These are phyloP conservation scores for Paramecium octaurelia DNA, from an alignment of 73 alveolate genomes.

Conservation along the genomic window DNA sequence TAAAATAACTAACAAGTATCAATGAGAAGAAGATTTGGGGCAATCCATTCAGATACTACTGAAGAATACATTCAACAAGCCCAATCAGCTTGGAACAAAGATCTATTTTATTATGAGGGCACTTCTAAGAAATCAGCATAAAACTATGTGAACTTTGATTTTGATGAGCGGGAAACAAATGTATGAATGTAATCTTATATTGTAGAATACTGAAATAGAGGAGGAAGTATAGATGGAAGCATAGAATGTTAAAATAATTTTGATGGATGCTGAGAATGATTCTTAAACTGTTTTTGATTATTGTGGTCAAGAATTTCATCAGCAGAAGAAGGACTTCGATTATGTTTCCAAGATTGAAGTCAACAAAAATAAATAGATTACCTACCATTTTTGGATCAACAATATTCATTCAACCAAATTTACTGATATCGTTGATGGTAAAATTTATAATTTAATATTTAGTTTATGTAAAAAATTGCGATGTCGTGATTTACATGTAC, in stretches of 20 bases:
- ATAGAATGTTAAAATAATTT: not conserved
- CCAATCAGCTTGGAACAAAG: not conserved
- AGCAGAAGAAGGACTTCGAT: not conserved
- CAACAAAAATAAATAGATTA: not conserved
- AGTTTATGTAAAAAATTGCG: not conserved
- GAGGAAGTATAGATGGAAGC: not conserved
- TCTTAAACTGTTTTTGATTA: not conserved
- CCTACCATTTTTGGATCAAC: not conserved
- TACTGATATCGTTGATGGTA: not conserved
- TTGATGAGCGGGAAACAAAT: not conserved
- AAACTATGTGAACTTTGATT: not conserved
- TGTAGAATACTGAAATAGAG: not conserved
- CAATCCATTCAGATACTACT: constrained; percentile 27
- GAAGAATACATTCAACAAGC: constrained; percentile 30
- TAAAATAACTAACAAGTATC: not conserved
- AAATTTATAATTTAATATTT: not conserved
- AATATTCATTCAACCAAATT: not conserved
- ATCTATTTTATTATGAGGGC: not conserved
- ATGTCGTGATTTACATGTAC: not conserved
- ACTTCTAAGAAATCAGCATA: not conserved
- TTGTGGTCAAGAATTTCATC: not conserved
- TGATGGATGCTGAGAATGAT: not conserved
- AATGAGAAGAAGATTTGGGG: constrained; percentile 49
- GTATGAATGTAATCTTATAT: not conserved
- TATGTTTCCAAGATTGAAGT: not conserved